These are phyloP conservation scores for Triangularia verruculosa DNA, from an alignment of 2,329 filamentous ascomycete species.

Conservation along the genomic window DNA sequence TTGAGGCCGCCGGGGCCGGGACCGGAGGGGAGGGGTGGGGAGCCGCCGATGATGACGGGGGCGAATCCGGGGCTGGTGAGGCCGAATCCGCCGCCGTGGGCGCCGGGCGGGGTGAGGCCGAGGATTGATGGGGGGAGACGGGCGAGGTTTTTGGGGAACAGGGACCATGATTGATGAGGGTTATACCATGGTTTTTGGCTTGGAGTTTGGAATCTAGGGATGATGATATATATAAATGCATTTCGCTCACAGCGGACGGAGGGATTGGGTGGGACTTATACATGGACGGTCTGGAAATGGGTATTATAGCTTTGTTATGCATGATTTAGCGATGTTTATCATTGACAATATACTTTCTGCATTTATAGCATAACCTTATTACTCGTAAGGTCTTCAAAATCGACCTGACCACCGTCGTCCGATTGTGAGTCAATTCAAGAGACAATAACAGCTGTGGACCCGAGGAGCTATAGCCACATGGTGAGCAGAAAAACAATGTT, in stretches of 20 bases:
- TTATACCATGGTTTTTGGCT: not conserved
- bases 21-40: not conserved
- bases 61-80: not conserved
- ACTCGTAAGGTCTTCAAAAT: no score
- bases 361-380: no score
- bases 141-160: no score
- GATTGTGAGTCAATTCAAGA: not conserved
- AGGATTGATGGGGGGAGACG: not conserved
- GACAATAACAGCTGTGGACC: not conserved
- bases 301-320: no score
- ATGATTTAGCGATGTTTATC: no score
- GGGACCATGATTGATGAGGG: not conserved
- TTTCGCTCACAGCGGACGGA: not conserved
- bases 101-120: not conserved
- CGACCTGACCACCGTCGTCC: no score
- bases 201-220: not conserved
- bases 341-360: not conserved
- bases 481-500: constrained; percentile 19
- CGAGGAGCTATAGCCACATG: not conserved
- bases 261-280: not conserved
- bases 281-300: not conserved
- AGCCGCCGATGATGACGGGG: not conserved
- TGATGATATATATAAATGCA: not conserved
- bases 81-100: not conserved
- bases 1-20: not conserved